Base-by-base conservation (phyloP, 495 filamentous ascomycete genomes). In the Cudoniella acicularis region DNA sequence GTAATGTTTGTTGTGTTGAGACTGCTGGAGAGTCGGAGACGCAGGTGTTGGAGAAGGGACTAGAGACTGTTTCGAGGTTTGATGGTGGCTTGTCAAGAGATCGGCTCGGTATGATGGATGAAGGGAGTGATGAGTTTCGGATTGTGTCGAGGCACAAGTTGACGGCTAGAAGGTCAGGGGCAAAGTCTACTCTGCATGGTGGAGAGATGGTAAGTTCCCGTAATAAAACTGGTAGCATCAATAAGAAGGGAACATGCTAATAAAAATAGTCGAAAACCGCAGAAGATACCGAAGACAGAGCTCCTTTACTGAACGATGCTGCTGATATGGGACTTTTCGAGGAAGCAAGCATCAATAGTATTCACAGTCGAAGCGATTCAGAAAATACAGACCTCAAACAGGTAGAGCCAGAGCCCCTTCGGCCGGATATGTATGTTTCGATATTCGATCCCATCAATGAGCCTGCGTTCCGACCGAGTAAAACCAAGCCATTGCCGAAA, bases 401-500 rank as follows among this genome's bases (percentile, higher is more conserved):
- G 40, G 17, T 47, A 9, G 20, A 36, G 4, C 30, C 4, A 36
- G 30, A 36, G 13, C 30, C 30, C 6, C 30, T 36, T 36, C 4
- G 30, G 17, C 17, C 18, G 17, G 62, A 67, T 3, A 65, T 76
- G 16, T 78, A 74, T 56, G 68, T 77, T 0, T 75, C 72, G 13
- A 69, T 77, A 24, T 25, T 65, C 17, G 71, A 79, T 54, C 77
- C 76, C 1, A 21, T 78, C 8, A 68, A 68, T 10, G 54, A 65
- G 26, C 67, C 70, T 25, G 55, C 70, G 8, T 80, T 80, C 53
- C 70, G 58, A 52, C 74, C 75, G 0, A 70, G 72, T 16, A 69
- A 69, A 46, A 74, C 73, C 11, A 80, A 79, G 54, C 70, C 74
- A 8, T 70, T 79, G n/a, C 75, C 76, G 6, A 60, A 57, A 21